Conservation (phyloP, 495 filamentous ascomycete genomes). For the Penicillium steckii region DNA sequence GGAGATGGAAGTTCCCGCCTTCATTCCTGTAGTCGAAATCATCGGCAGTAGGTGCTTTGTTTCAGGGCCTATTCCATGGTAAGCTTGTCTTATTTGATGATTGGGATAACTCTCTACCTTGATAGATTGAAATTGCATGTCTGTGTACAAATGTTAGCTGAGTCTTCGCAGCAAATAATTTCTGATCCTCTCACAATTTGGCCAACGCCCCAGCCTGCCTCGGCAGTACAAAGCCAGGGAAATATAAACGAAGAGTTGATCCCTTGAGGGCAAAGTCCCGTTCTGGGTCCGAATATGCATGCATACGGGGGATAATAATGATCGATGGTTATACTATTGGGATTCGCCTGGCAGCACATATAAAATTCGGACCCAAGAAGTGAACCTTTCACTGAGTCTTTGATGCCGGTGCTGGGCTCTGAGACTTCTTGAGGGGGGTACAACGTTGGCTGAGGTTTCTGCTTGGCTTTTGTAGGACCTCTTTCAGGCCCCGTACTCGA, state of each 20-base stretch:
- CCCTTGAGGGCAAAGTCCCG: neutral
- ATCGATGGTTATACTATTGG: neutral
- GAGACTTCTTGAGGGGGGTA: neutral
- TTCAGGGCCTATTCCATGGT: too few species aligned
- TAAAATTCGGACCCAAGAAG: neutral
- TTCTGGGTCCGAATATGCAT: neutral
- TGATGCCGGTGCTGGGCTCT: neutral
- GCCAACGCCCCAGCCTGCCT: neutral
- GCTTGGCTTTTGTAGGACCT: neutral
- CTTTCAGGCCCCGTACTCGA: neutral
- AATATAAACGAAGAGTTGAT: neutral
- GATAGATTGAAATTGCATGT: too few species aligned
- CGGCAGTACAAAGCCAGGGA: neutral
- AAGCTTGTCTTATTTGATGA: too few species aligned
- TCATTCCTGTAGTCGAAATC: too few species aligned
- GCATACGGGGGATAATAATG: neutral
- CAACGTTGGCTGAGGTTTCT: neutral
- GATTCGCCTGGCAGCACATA: neutral
- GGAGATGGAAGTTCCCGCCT: too few species aligned
- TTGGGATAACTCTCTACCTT: too few species aligned
- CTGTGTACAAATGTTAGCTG: too few species aligned
- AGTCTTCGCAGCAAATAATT: too few species aligned
- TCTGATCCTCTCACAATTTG: neutral
- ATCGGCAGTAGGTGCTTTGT: too few species aligned
- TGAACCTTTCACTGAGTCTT: neutral